Percentiles rank a stretch among this genome's conserved stretches.
Conservation (phyloP, 352 stramenopile species). For the Globisporangium yorkense region DNA sequence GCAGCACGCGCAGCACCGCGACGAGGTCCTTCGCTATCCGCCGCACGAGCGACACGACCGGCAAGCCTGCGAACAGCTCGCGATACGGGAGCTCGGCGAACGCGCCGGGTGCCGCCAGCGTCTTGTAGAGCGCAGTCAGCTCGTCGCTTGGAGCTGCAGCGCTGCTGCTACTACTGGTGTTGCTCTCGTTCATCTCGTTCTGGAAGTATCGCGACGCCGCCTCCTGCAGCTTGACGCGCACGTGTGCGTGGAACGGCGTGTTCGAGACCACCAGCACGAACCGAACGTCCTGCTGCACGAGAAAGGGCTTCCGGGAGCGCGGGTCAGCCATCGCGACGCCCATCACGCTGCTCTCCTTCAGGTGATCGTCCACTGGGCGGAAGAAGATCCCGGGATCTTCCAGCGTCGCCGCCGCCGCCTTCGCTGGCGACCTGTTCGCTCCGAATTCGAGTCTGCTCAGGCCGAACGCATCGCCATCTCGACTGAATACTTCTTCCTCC, state of each 20-base stretch:
- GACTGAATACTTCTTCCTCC: conserved; percentile 70
- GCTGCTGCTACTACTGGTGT: not conserved
- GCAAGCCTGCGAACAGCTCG: conserved; percentile 32
- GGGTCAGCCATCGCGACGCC: conserved; percentile 46
- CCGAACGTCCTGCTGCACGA: conserved; percentile 40
- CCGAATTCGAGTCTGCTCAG: conserved; percentile 21
- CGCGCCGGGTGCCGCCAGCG: conserved; percentile 9
- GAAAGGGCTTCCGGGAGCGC: conserved; percentile 23
- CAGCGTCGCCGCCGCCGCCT: not conserved
- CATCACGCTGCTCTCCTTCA: conserved; percentile 18
- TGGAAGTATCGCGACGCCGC: conserved; percentile 30
- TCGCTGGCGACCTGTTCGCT: not conserved
- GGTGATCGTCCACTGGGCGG: conserved; percentile 19
- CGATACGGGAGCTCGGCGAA: conserved; percentile 40
- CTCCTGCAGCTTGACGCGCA: conserved; percentile 30
- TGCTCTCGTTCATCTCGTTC: conserved; percentile 4
- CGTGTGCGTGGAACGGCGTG: conserved; percentile 31
- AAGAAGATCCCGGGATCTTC: conserved; percentile 43
- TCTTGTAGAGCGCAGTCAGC: conserved; percentile 27
- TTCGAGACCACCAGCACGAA: conserved; percentile 48
- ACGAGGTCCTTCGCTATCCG: conserved; percentile 55
- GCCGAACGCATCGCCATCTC: conserved; percentile 41
- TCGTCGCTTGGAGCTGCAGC: not conserved
- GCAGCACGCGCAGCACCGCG: conserved; percentile 54
- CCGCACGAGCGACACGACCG: conserved; percentile 37